Conservation (phyloP, 2,329 filamentous ascomycete genomes). For the Westerdykella aurantiaca region DNA sequence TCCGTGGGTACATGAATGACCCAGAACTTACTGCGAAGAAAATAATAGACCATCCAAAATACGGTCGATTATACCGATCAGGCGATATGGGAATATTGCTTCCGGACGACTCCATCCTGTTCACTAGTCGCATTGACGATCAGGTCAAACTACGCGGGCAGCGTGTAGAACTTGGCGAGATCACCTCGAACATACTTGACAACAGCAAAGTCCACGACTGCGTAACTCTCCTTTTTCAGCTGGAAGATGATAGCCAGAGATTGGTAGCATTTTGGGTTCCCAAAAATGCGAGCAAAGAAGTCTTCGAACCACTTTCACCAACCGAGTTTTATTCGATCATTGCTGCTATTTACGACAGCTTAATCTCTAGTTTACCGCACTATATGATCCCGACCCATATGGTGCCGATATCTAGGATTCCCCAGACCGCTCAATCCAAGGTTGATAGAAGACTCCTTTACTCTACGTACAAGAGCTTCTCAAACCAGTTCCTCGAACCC, state of each 20-base stretch:
- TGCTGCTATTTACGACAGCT: slow-evolving; percentile 47
- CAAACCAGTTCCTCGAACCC: slow-evolving; percentile 42
- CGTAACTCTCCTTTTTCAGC: slow-evolving; percentile 54
- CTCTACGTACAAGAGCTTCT: slow-evolving; percentile 45
- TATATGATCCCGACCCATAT: slow-evolving; percentile 79
- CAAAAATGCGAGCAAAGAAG: slow-evolving; percentile 5
- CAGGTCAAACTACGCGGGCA: slow-evolving; percentile 80
- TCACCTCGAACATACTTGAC: slow-evolving; percentile 57
- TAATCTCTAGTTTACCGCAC: slow-evolving; percentile 55
- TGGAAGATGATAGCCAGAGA: slow-evolving; percentile 41
- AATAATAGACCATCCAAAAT: slow-evolving; percentile 62
- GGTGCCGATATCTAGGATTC: slow-evolving; percentile 63
- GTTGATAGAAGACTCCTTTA: slow-evolving; percentile 56
- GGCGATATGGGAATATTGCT: slow-evolving; percentile 79
- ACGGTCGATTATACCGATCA: slow-evolving; percentile 72
- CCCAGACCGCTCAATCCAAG: slow-evolving; percentile 70
- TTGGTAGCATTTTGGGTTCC: slow-evolving; percentile 67
- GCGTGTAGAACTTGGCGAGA: slow-evolving; percentile 71
- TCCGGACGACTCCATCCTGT: slow-evolving; percentile 66
- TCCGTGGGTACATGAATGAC: slow-evolving; percentile 64
- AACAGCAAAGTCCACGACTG: slow-evolving; percentile 54
- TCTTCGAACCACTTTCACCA: slow-evolving; percentile 39
- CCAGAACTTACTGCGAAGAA: slow-evolving; percentile 57
- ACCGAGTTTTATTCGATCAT: slow-evolving; percentile 20
- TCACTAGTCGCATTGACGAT: slow-evolving; percentile 67